Evolutionary conservation across 306 rosid species (phyloP).

Genomic region (Medicago truncatula): MtrunA17r5.0-ANR NC_053047.1:33133501-33134000

Average conservation of each 20-base stretch:
- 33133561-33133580: conserved; percentile 1
- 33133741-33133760: conserved; percentile 21
- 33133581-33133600: neutral
- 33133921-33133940: conserved; percentile 91
- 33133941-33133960: conserved; percentile 81
- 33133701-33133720: conserved; percentile 15
- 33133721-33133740: conserved; percentile 19
- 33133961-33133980: conserved; percentile 77
- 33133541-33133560: conserved; percentile 6
- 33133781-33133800: conserved; percentile 7
- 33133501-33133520: conserved; percentile 17
- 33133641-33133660: conserved; percentile 30
- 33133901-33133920: conserved; percentile 22
- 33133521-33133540: neutral
- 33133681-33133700: conserved; percentile 18
- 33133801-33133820: conserved; percentile 20
- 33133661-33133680: conserved; percentile 5
- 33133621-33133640: conserved; percentile 22
- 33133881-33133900: neutral
- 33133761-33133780: conserved; percentile 37
- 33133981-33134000: conserved; percentile 79
- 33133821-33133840: conserved; percentile 14
- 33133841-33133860: conserved; percentile 18
- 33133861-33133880: conserved; percentile 7
- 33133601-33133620: conserved; percentile 22